Evolutionary conservation across 2,329 filamentous ascomycete genomes (phyloP), one percentile per base, ranked within the genome.

Genomic region (Sarocladium oryzae): DNA sequence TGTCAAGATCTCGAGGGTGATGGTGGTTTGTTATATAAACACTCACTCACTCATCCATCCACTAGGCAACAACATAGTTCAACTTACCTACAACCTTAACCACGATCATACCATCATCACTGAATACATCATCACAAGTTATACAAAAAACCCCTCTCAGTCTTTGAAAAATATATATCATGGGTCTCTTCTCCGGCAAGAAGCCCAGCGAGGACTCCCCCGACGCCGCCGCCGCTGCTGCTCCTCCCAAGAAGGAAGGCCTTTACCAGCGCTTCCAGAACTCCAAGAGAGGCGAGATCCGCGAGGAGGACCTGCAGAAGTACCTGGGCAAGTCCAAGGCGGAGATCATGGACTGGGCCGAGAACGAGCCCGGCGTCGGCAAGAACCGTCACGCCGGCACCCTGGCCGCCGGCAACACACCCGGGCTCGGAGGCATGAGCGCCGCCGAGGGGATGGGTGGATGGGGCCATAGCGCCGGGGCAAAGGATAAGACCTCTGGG

Each of bases 331-430:
- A 57, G 56, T 57, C 56, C 35, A 58, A 55, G 13, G 57, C 45
- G 1, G 54, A 64, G 56, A 59, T 73, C 49, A 58, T 61, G 20
- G 30, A 57, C 2, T 72, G 70, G 69, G 64, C 66, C n/a, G 66
- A 65, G 21, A 60, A 58, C 3, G 57, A 62, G 23, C 69, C 70
- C 1, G 69, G 68, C 15, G 69, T 74, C 4, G 71, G 61, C 32
- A 66, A 62, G 50, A 70, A 73, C 51, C 67, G 69, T 51, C 57
- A 65, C 18, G 67, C 69, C 3, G 68, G 69, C 6, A 66, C 57
- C 4, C 50, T 66, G 4, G 52, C 57, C 16, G 50, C 58, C 23
- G 70, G 70, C 2, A 46, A 56, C 2, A 53, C 61, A 1, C 55
- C 61, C 11, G 64, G 69, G 1, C 52, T 70, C 2, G 64, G 54